phyloP scores from a whole-genome alignment of 768 basidiomycete species.

The Leccinum incarnatum region DNA sequence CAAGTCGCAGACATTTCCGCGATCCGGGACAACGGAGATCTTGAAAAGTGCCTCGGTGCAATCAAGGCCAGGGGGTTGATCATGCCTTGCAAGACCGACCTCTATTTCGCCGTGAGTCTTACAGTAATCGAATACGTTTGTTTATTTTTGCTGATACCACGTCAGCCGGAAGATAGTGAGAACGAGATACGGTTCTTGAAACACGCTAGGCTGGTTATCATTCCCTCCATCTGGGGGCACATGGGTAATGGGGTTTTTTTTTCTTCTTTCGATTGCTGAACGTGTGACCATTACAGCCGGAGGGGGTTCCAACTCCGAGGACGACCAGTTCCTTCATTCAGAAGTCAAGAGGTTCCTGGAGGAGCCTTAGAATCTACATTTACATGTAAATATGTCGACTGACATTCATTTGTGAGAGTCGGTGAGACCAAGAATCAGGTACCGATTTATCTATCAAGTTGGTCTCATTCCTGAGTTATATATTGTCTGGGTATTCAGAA shows the following conservation, averaged over 20 bases:
- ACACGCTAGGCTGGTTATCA: conserved; percentile 46
- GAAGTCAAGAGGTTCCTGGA: conserved; percentile 47
- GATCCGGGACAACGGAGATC: conserved; percentile 43
- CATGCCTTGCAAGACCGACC: conserved; percentile 61
- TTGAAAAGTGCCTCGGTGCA: conserved; percentile 38
- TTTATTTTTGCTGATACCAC: neutral
- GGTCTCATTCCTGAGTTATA: neutral
- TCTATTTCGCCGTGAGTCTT: conserved; percentile 52
- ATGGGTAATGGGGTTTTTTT: conserved; percentile 34
- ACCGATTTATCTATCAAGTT: neutral
- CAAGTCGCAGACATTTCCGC: conserved; percentile 49
- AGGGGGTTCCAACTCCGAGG: conserved; percentile 39
- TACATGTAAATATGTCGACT: conserved; percentile 1
- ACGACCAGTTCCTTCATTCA: conserved; percentile 40
- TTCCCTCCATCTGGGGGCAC: conserved; percentile 58
- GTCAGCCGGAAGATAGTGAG: conserved; percentile 54
- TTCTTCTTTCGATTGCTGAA: neutral
- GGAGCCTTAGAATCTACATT: conserved; percentile 21
- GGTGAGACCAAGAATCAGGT: neutral
- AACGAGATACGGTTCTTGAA: conserved; percentile 42
- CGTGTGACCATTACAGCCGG: conserved; percentile 36
- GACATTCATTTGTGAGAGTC: neutral
- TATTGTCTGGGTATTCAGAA: neutral
- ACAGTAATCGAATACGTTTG: conserved; percentile 27
- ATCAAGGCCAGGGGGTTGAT: conserved; percentile 55